A percentile compares a stretch with the other conserved stretches of the same genome.
These are phyloP conservation scores for Diplodia scrobiculata DNA, from an alignment of 2,329 filamentous ascomycete genomes.

Conservation along the genomic window DNA sequence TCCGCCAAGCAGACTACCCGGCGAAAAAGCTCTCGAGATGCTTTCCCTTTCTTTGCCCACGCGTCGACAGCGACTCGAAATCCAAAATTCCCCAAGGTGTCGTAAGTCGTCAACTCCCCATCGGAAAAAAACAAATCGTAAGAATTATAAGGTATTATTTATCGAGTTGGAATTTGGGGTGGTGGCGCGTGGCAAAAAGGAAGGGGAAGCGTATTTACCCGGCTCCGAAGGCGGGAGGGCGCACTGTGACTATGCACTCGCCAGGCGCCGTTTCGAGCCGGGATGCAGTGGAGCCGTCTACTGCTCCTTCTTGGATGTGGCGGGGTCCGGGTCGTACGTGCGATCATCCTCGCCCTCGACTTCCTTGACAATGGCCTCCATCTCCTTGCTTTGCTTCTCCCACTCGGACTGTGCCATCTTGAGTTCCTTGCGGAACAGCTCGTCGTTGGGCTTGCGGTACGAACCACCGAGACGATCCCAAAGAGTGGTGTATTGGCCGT, in stretches of 20 bases:
- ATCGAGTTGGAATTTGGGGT: background rate
- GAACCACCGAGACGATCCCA: slow-evolving; percentile 88
- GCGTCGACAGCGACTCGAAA: background rate
- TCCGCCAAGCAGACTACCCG: slow-evolving; percentile 10
- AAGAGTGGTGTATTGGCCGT: slow-evolving; percentile 88
- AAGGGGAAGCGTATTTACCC: background rate
- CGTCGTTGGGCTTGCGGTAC: slow-evolving; percentile 81
- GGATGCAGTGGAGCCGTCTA: slow-evolving; percentile 22
- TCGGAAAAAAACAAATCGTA: slow-evolving; percentile 11
- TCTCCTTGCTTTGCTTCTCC: slow-evolving; percentile 73
- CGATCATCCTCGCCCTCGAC: slow-evolving; percentile 64
- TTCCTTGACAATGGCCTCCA: slow-evolving; percentile 73
- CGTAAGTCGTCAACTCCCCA: slow-evolving; percentile 17
- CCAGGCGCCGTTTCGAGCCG: background rate
- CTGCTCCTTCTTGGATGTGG: slow-evolving; percentile 48
- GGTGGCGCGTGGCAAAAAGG: slow-evolving; percentile 7
- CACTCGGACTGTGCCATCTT: slow-evolving; percentile 84
- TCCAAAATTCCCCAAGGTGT: background rate
- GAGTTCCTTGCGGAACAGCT: slow-evolving; percentile 78
- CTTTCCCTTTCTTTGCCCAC: background rate
- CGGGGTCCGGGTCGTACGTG: slow-evolving; percentile 44
- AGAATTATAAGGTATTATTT: slow-evolving; percentile 11
- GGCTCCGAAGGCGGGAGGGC: background rate
- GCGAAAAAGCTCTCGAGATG: background rate
- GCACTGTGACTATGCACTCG: slow-evolving; percentile 24